Base-by-base conservation (phyloP, 441 rosid species). In the Sinapis alba region DNA sequence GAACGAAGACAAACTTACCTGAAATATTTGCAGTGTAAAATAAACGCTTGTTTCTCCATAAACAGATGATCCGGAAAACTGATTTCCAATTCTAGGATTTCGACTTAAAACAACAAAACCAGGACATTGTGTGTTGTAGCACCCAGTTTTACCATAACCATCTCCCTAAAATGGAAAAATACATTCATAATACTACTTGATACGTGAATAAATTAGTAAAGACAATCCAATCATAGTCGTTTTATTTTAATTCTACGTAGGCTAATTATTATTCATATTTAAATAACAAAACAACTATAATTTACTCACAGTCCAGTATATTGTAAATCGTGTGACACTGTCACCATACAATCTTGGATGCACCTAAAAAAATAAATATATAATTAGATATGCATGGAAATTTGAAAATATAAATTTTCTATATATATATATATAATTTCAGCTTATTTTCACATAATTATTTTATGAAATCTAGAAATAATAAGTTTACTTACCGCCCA, bases 271-370 rank as follows among this genome's bases (percentile, higher is more conserved):
- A 26, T 26, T 24, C 7, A 4, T 12, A 58, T 56, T 2, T 53
- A 10, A 36, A 36, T 36, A 65, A 1, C 6, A 62, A 6, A 62
- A 6, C 5, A 56, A 23, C 5, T 51, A 19, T 32, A 36, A 24
- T 38, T 1, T 41, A 69, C 79, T 76, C 15, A 76, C 75, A 27
- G 66, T 76, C 79, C 71, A 76, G 43, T 54, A 63, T 54, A 41
- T 56, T 27, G 79, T 76, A 1, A 76, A 41, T 20, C 75, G 20
- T 41, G 75, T 62, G 36, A 41, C 30, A 53, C 70, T 69, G 4
- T 76, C 79, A 62, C 70, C 75, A 9, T 76, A 69, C 1, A 76
- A 7, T 28, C 65, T 69, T 62, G 75, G 71, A 53, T 76, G 75
- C 1, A 76, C 79, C 75, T 76, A 38, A 6, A 38, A 43, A 43